Percentiles rank a stretch among this genome's conserved stretches.
These are phyloP conservation scores for Xylariaceae sp. DNA, from an alignment of 2,329 filamentous ascomycete species.

Conservation along the genomic window DNA sequence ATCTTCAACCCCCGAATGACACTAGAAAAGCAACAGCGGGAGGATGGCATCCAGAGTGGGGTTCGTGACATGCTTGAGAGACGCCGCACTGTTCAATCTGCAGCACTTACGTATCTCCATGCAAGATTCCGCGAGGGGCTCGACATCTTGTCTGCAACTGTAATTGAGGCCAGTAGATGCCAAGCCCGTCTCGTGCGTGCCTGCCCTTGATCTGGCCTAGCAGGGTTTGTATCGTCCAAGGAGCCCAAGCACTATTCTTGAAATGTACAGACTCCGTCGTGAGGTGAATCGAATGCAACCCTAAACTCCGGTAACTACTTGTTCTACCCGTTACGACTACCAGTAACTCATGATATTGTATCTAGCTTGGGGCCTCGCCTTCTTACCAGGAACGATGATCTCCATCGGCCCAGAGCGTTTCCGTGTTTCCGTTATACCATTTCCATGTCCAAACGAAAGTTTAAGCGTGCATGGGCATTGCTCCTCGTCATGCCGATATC, in stretches of 20 bases:
- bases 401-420: slow-evolving; percentile 12
- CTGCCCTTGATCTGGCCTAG: slow-evolving; percentile 12
- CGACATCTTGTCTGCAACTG: slow-evolving; percentile 17
- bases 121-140: slow-evolving; percentile 29
- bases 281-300: too few species aligned
- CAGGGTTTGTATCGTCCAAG: too few species aligned
- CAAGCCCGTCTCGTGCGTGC: slow-evolving; percentile 25
- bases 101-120: slow-evolving; percentile 28
- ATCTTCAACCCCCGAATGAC: slow-evolving; percentile 1
- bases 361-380: too few species aligned
- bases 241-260: too few species aligned
- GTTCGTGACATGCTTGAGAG: slow-evolving; percentile 16
- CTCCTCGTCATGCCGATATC: too few species aligned
- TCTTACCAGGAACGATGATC: slow-evolving; percentile 5
- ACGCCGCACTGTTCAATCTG: slow-evolving; percentile 21
- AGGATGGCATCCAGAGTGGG: slow-evolving; percentile 11
- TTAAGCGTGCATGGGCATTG: too few species aligned
- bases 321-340: too few species aligned
- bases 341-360: too few species aligned
- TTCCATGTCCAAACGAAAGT: not conserved
- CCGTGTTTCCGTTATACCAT: slow-evolving; percentile 4
- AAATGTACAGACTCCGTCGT: too few species aligned
- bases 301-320: too few species aligned
- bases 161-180: slow-evolving; percentile 20
- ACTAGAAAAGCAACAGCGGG: slow-evolving; percentile 13